Conservation (phyloP, 2,329 filamentous ascomycete genomes). For the Peltaster fructicola region DNA sequence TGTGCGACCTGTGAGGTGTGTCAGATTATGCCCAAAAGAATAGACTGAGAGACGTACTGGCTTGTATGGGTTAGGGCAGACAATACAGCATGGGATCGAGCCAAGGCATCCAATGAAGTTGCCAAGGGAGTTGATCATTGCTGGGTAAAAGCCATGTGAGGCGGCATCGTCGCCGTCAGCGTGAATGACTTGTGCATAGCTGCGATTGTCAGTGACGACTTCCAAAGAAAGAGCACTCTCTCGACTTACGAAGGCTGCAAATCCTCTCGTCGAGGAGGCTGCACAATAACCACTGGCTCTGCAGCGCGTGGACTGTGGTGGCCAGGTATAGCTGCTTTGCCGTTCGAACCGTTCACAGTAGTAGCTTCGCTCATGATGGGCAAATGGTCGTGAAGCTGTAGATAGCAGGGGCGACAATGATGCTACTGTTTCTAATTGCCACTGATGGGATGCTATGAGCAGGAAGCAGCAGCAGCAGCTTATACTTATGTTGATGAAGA, state of each 20-base stretch:
- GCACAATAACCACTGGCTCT: conserved; percentile 37
- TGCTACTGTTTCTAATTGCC: too few species aligned
- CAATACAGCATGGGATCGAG: conserved; percentile 77
- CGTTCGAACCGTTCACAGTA: conserved; percentile 12
- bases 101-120: conserved; percentile 58
- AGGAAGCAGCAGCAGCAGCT: too few species aligned
- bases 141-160: conserved; percentile 63
- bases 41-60: conserved; percentile 21
- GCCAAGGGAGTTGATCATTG: conserved; percentile 67
- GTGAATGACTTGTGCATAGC: conserved; percentile 42
- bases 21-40: not conserved
- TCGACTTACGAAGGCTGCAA: conserved; percentile 71
- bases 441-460: too few species aligned
- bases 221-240: too few species aligned
- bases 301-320: conserved; percentile 4
- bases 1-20: conserved; percentile 43
- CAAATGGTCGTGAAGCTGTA: too few species aligned
- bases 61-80: conserved; percentile 93
- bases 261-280: conserved; percentile 67
- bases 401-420: too few species aligned
- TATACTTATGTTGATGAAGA: too few species aligned
- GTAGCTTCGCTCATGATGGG: conserved; percentile 12
- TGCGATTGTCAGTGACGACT: not conserved
- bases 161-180: conserved; percentile 47
- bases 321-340: conserved; percentile 21